Base-by-base conservation (phyloP, 768 basidiomycete species). In the Lactarius pseudohatsudake region DNA sequence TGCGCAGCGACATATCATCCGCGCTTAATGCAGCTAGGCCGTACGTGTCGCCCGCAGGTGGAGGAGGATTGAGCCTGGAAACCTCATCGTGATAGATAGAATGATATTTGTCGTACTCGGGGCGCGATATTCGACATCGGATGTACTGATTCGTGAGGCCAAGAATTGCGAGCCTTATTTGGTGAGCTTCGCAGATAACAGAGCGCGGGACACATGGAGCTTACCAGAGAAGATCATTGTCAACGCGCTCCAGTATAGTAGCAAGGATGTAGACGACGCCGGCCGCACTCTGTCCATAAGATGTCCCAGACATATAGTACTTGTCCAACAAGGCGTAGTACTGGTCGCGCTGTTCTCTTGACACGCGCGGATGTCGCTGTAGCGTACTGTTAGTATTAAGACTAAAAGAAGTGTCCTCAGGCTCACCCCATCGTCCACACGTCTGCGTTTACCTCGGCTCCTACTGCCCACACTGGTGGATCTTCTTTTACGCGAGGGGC, bases 131-230 rank as follows among this genome's bases (percentile, higher is more conserved):
- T 72, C 90, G 89, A 60, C 92, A 87, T 36, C 91, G 86, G 53
- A 85, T 85, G 75, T 98, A 98, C 79, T 99, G 97, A 75, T 87
- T 89, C 20, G 97, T 98, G 40, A 98, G 82, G 53, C 95, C 94
- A 56, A 98, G 82, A 69, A 98, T 94, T 10, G 95, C 93, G 38
- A 96, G 83, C 94, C 94, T 95, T 74, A 47, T 16, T 61, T 56
- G 53, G 10, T 22, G 36, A 32, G 57, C 5, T 18, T 43, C 62
- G 43, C 26, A 26, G 59, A 54, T 32, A 34, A 28, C 26, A 32
- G n/a, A 34, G 28, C 11, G 10, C 13, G 18, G 55, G 53, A 47
- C n/a, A 22, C 22, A 18, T 58, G 36, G 32, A 36, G 71, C 81
- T 58, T 72, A 94, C 97, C 97, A 99, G 56, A 98, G 80, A 8